Conservation (phyloP, 306 rosid genomes). For the Acacia acuminata region DNA sequence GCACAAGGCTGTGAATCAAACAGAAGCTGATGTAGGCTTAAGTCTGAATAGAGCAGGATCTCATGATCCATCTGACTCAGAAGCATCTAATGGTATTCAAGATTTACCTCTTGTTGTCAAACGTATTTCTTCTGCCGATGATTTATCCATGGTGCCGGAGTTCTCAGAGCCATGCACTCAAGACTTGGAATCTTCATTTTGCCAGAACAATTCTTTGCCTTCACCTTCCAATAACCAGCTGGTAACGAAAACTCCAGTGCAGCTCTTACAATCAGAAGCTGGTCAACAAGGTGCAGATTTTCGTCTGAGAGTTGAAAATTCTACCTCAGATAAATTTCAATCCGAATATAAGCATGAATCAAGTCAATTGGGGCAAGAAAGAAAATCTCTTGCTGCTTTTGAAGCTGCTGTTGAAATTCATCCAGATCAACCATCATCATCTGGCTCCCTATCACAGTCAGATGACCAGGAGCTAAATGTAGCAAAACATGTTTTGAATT, state of each 20-base stretch:
- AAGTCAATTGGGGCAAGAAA: slow-evolving; percentile 38
- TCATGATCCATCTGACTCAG: slow-evolving; percentile 39
- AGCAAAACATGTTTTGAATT: slow-evolving; percentile 39
- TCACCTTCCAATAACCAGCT: slow-evolving; percentile 36
- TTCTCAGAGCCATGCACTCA: slow-evolving; percentile 35
- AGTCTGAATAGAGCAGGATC: slow-evolving; percentile 29
- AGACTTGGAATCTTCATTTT: slow-evolving; percentile 37
- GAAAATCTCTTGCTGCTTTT: slow-evolving; percentile 32
- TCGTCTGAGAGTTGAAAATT: slow-evolving; percentile 35
- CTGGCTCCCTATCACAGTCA: slow-evolving; percentile 42
- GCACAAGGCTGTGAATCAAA: slow-evolving; percentile 32
- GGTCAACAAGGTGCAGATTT: slow-evolving; percentile 41
- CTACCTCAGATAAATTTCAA: slow-evolving; percentile 43
- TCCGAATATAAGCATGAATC: slow-evolving; percentile 38
- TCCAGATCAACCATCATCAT: slow-evolving; percentile 42
- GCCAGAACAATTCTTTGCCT: slow-evolving; percentile 37
- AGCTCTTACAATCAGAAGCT: slow-evolving; percentile 39
- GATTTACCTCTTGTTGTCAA: slow-evolving; percentile 38
- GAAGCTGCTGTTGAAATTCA: slow-evolving; percentile 36
- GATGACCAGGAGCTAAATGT: slow-evolving; percentile 38
- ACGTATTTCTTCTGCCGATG: slow-evolving; percentile 34
- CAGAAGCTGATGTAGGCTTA: slow-evolving; percentile 38
- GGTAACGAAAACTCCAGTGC: slow-evolving; percentile 40
- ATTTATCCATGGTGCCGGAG: slow-evolving; percentile 31
- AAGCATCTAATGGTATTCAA: slow-evolving; percentile 32